Conservation (phyloP, 2,329 filamentous ascomycete genomes). For the Geosmithia morbida region DNA sequence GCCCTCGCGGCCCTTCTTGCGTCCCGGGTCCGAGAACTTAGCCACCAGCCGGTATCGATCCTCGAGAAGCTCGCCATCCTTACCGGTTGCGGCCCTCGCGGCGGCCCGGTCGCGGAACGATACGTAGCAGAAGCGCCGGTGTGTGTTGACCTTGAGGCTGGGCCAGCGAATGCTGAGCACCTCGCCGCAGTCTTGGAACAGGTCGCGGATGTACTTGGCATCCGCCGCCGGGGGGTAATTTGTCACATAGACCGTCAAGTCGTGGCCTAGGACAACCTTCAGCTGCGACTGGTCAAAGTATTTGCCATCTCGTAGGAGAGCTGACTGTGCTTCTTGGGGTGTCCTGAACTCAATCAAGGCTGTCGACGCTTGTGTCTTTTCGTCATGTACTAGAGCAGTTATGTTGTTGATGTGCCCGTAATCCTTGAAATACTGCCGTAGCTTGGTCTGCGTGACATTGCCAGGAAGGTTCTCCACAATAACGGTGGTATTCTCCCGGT, state of each 20-base stretch:
- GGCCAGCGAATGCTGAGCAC: conserved; percentile 81
- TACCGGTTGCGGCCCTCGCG: conserved; percentile 55
- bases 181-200: conserved; percentile 65
- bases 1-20: conserved; percentile 66
- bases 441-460: conserved; percentile 53
- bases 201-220: conserved; percentile 49
- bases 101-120: conserved; percentile 63
- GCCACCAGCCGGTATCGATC: conserved; percentile 55
- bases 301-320: conserved; percentile 70
- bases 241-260: conserved; percentile 74
- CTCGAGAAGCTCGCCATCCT: conserved; percentile 58
- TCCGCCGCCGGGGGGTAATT: conserved; percentile 76
- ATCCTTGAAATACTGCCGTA: conserved; percentile 83
- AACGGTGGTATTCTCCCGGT: conserved; percentile 81
- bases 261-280: conserved; percentile 57
- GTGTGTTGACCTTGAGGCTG: conserved; percentile 76
- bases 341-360: conserved; percentile 78
- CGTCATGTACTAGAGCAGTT: conserved; percentile 46
- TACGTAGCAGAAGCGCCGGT: conserved; percentile 89
- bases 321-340: conserved; percentile 66
- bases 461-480: conserved; percentile 64
- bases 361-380: conserved; percentile 44
- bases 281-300: conserved; percentile 61
- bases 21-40: conserved; percentile 71
- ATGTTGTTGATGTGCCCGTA: conserved; percentile 76